Conservation (phyloP, 306 rosid species). For the Cucumis sativus region DNA sequence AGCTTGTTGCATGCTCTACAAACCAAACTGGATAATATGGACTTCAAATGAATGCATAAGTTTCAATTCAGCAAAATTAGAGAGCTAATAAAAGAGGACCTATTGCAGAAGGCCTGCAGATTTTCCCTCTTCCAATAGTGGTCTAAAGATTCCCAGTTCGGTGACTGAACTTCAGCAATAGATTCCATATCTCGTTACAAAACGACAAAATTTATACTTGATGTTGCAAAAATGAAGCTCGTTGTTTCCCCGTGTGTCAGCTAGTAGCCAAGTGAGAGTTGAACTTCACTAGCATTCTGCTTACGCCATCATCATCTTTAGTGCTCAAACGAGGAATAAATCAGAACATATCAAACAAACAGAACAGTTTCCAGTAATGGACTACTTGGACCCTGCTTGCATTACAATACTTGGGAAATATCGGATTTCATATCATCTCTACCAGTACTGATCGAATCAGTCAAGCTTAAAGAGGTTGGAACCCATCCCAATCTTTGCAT, state of each 20-base stretch:
- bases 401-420: not conserved
- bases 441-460: conserved; percentile 14
- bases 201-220: not conserved
- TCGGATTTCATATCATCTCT: conserved; percentile 1
- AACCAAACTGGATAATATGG: not conserved
- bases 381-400: not conserved
- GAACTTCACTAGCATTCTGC: not conserved
- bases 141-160: not conserved
- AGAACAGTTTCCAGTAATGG: not conserved
- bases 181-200: not conserved
- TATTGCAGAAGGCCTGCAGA: not conserved
- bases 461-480: conserved; percentile 15
- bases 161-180: not conserved
- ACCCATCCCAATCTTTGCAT: conserved; percentile 30
- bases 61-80: not conserved
- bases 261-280: not conserved
- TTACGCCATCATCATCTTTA: conserved; percentile 5
- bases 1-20: not conserved
- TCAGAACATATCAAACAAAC: not conserved
- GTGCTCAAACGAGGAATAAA: not conserved
- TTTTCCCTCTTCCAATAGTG: not conserved
- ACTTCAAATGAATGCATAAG: not conserved
- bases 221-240: not conserved
- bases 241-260: not conserved
- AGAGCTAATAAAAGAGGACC: not conserved